Percentiles rank a stretch among this genome's conserved stretches.
Conservation (phyloP, 2,329 filamentous ascomycete genomes). For the Aciculosporium take region DNA sequence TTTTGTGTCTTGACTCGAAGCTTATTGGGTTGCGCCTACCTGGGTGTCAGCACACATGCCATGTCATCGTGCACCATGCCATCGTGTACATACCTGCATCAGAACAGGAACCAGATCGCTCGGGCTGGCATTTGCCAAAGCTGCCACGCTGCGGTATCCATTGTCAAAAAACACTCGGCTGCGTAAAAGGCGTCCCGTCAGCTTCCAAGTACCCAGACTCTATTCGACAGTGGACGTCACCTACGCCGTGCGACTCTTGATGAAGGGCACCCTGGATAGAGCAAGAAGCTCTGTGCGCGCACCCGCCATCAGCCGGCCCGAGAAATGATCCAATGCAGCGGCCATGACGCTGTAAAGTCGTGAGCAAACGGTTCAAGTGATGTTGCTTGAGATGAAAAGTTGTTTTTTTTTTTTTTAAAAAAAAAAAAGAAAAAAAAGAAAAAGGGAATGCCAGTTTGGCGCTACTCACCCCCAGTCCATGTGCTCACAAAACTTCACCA, state of each 20-base stretch:
- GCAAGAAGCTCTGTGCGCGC: conserved; percentile 57
- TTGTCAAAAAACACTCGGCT: conserved; percentile 58
- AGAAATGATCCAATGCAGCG: conserved; percentile 60
- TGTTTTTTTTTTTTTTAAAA: too few species aligned
- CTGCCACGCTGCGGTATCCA: conserved; percentile 53
- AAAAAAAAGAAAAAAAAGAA: background rate
- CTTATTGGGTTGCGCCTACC: conserved; percentile 53
- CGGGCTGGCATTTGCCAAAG: conserved; percentile 54
- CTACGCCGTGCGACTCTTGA: conserved; percentile 62
- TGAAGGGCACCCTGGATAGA: conserved; percentile 56
- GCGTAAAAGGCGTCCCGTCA: conserved; percentile 5
- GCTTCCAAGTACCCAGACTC: background rate
- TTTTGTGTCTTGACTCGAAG: conserved; percentile 38
- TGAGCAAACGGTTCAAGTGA: conserved; percentile 5
- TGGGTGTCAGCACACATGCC: conserved; percentile 5
- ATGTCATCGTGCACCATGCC: too few species aligned
- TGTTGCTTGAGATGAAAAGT: too few species aligned
- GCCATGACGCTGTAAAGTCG: conserved; percentile 42
- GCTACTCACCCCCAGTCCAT: conserved; percentile 55
- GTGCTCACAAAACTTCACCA: conserved; percentile 64
- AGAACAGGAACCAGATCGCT: conserved; percentile 57
- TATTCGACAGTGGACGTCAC: conserved; percentile 10
- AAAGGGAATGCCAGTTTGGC: too few species aligned
- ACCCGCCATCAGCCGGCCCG: conserved; percentile 57
- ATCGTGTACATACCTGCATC: conserved; percentile 41